Conservation (phyloP, 306 rosid species). For the Amphicarpaea edgeworthii region DNA sequence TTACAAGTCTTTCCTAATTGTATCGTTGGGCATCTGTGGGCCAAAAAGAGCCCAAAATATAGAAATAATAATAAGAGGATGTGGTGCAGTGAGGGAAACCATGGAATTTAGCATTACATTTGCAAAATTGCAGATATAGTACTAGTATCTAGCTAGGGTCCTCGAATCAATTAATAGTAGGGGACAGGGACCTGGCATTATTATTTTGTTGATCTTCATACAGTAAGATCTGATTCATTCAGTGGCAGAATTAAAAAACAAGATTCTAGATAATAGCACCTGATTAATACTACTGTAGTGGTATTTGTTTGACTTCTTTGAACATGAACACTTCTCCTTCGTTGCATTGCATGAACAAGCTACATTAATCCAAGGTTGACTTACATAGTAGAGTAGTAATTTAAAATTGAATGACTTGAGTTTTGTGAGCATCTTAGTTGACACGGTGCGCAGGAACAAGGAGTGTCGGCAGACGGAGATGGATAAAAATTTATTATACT, state of each 20-base stretch:
- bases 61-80: background rate
- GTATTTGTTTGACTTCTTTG: slow-evolving; percentile 35
- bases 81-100: background rate
- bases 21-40: background rate
- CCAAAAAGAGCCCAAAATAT: background rate
- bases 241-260: slow-evolving; percentile 2
- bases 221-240: background rate
- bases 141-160: background rate
- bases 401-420: no score
- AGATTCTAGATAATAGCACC: slow-evolving; percentile 45
- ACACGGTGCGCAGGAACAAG: slow-evolving; percentile 38
- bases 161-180: slow-evolving; percentile 17
- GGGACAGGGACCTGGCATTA: background rate
- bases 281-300: no score
- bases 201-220: background rate
- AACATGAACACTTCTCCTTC: slow-evolving; percentile 32
- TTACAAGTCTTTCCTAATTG: background rate
- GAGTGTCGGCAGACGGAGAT: slow-evolving; percentile 64
- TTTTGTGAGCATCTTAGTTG: no score
- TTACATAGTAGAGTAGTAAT: no score
- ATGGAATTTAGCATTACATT: background rate
- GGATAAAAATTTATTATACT: slow-evolving; percentile 46
- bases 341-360: slow-evolving; percentile 21
- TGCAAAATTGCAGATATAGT: no score
- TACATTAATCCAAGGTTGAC: slow-evolving; percentile 47